Evolutionary conservation across 352 stramenopile species (phyloP), one percentile per base, ranked within the genome.

Genomic region (Pseudoperonospora humuli): DNA sequence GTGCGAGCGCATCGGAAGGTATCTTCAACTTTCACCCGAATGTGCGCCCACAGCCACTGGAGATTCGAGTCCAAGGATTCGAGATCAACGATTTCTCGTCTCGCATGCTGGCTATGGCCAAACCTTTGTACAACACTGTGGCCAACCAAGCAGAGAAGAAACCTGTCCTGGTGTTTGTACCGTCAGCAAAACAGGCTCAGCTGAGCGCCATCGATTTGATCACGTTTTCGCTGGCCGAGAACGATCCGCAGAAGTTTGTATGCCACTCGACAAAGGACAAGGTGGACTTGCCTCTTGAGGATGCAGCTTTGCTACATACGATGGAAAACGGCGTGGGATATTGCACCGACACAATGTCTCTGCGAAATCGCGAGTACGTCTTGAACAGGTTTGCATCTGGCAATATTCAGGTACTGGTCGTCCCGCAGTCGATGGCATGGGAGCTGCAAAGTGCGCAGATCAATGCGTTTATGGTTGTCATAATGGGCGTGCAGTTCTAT

Each of bases 121-220:
- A 99, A 60, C 96, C 96, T 8, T 75, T 97, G 32, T 99, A 98
- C 78, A 98, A 98, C 62, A 83, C 85, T 11, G 74, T 99, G 5
- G 70, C 75, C 20, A 83, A 84, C 33, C 90, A 98, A 54, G 64
- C 71, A 3, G 59, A 55, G 19, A 83, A 84, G 27, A 96, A 98
- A 55, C 87, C 84, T 19, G 82, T 83, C 0, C 70, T 99, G 8
- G 77, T 99, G 26, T 99, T 99, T 65, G 96, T 98, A 23, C 95
- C 97, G 7, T 99, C 95, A 11, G 75, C 86, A 17, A 97, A 98
- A 63, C 97, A 99, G 64, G 93, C 94, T 19, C 95, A 99, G 62
- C 70, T 99, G 15, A 98, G 90, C 10, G 96, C 96, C 3, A 98
- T 99, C 58, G 96, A 99, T 68, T 55, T 99, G 32, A 96, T 99